Conservation (phyloP, 768 basidiomycete species). For the Russula ochroleuca region DNA sequence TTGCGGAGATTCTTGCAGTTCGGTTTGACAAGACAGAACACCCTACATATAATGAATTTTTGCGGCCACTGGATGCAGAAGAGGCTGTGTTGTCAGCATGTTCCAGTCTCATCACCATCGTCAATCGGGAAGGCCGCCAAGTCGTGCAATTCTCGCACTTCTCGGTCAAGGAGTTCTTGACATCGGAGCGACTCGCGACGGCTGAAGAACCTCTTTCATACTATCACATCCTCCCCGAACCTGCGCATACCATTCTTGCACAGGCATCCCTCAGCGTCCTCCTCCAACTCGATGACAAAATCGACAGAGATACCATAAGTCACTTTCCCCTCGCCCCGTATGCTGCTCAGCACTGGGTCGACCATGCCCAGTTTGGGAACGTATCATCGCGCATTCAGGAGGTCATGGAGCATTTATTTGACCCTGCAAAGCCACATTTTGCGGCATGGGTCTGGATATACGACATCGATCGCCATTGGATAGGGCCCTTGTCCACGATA, state of each 20-base stretch:
- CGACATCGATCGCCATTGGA: not conserved
- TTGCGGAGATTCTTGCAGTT: not conserved
- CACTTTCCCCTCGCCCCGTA: not conserved
- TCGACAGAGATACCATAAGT: not conserved
- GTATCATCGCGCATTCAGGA: not conserved
- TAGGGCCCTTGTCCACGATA: not conserved
- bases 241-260: not conserved
- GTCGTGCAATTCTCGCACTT: too few species aligned
- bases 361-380: not conserved
- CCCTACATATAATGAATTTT: too few species aligned
- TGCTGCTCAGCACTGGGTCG: slow-evolving; percentile 10
- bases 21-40: too few species aligned
- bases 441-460: slow-evolving; percentile 10
- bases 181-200: too few species aligned
- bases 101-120: too few species aligned
- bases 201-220: too few species aligned
- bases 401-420: not conserved
- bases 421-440: not conserved
- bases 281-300: too few species aligned
- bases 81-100: too few species aligned
- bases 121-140: too few species aligned
- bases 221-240: too few species aligned
- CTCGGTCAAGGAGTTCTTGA: too few species aligned
- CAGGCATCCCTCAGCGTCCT: not conserved
- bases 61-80: too few species aligned